Conservation (phyloP, 768 basidiomycete genomes). For the Tulasnella calospora region DNA sequence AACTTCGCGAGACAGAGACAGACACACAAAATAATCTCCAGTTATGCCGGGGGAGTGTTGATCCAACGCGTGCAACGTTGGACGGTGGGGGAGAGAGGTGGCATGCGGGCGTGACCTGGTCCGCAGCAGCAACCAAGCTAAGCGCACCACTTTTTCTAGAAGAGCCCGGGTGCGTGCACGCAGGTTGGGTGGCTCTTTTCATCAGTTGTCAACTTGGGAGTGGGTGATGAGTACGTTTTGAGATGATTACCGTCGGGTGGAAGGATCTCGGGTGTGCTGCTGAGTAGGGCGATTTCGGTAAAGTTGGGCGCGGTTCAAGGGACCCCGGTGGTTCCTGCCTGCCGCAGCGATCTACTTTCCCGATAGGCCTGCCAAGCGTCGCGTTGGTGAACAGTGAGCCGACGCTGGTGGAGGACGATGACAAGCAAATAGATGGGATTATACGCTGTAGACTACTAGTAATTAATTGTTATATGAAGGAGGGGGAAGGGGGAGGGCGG, state of each 20-base stretch:
- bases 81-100: not conserved
- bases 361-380: not conserved
- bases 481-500: not conserved
- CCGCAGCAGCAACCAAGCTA: not conserved
- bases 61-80: not conserved
- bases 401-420: not conserved
- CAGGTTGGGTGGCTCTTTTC: not conserved
- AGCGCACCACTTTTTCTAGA: not conserved
- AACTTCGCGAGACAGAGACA: slow-evolving; percentile 4
- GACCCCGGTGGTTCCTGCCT: not conserved
- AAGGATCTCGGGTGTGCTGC: not conserved
- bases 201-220: not conserved
- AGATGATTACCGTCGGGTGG: not conserved
- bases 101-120: not conserved
- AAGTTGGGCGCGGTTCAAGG: not conserved
- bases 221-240: not conserved
- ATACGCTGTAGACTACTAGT: too few species aligned
- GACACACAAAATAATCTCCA: not conserved
- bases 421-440: not conserved
- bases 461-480: not conserved
- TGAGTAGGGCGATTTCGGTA: not conserved
- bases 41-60: not conserved
- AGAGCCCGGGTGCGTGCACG: not conserved
- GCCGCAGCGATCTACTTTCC: slow-evolving; percentile 6
- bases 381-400: not conserved